Percentiles rank a stretch among this genome's conserved stretches.
phyloP scores from a whole-genome alignment of 2,329 filamentous ascomycete species.

The Mollisiaceae sp. region DNA sequence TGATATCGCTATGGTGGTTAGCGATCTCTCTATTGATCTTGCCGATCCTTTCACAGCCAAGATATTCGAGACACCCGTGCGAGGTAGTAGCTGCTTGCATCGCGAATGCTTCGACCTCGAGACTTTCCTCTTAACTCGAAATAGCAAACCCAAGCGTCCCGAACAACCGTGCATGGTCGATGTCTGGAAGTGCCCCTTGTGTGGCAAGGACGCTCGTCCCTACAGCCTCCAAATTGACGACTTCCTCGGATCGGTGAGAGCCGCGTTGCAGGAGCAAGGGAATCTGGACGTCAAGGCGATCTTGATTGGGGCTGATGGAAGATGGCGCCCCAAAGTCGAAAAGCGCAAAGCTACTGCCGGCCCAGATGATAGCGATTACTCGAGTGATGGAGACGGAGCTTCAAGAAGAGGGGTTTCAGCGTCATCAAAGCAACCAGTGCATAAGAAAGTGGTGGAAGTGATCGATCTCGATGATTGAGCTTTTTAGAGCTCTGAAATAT shows the following conservation, averaged over 20 bases:
- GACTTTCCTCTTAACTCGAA: constrained; percentile 75
- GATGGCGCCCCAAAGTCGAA: constrained; percentile 60
- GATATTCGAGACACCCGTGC: constrained; percentile 74
- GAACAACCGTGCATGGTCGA: constrained; percentile 64
- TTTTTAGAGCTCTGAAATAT: constrained; percentile 22
- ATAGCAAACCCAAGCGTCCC: constrained; percentile 50
- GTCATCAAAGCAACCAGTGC: not conserved
- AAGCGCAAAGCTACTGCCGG: constrained; percentile 39
- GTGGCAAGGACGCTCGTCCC: constrained; percentile 77
- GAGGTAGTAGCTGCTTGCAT: constrained; percentile 73
- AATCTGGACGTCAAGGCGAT: constrained; percentile 60
- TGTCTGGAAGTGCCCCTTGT: constrained; percentile 88
- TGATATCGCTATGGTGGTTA: constrained; percentile 63
- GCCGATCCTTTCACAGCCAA: constrained; percentile 69
- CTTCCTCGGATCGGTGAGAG: constrained; percentile 70
- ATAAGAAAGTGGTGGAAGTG: constrained; percentile 31
- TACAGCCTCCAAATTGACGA: constrained; percentile 72
- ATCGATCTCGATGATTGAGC: constrained; percentile 37
- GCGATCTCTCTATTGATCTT: constrained; percentile 65
- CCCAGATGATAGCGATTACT: constrained; percentile 32
- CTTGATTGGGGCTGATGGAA: constrained; percentile 65
- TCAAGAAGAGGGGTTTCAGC: constrained; percentile 9
- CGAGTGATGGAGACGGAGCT: constrained; percentile 22
- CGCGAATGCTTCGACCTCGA: constrained; percentile 89
- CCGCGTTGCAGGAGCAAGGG: constrained; percentile 54